Conservation (phyloP, 257 asterid species). For the Avicennia marina region DNA sequence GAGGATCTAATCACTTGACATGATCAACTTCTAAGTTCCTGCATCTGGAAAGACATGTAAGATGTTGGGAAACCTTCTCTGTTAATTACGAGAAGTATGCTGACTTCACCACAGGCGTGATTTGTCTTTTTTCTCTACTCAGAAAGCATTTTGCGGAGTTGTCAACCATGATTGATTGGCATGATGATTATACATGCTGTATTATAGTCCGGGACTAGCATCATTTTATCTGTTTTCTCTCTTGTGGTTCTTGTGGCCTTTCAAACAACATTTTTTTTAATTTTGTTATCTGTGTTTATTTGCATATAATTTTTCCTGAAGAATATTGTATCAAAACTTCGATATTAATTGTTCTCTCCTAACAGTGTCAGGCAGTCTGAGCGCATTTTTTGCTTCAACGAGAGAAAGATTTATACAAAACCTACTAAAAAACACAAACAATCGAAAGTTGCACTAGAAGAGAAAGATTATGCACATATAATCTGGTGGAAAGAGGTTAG, state of each 20-base stretch:
- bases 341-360: constrained; percentile 5
- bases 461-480: constrained; percentile 65
- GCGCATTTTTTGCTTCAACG: constrained; percentile 40
- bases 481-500: constrained; percentile 97
- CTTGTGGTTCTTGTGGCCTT: not conserved
- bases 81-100: no score
- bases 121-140: no score
- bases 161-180: no score
- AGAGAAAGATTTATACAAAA: constrained; percentile 37
- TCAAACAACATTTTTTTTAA: not conserved
- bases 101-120: no score
- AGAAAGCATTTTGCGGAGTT: no score
- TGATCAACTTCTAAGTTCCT: no score
- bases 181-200: no score
- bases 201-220: no score
- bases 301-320: not conserved
- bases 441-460: constrained; percentile 34
- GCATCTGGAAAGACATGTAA: no score
- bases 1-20: no score
- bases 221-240: not conserved
- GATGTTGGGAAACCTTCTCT: no score
- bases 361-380: constrained; percentile 31
- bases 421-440: constrained; percentile 45
- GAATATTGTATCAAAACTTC: not conserved
- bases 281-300: constrained; percentile 1